Evolutionary conservation across 2,329 filamentous ascomycete genomes (phyloP), one percentile per base, ranked within the genome.

Genomic region (Ilyonectria destructans): DNA sequence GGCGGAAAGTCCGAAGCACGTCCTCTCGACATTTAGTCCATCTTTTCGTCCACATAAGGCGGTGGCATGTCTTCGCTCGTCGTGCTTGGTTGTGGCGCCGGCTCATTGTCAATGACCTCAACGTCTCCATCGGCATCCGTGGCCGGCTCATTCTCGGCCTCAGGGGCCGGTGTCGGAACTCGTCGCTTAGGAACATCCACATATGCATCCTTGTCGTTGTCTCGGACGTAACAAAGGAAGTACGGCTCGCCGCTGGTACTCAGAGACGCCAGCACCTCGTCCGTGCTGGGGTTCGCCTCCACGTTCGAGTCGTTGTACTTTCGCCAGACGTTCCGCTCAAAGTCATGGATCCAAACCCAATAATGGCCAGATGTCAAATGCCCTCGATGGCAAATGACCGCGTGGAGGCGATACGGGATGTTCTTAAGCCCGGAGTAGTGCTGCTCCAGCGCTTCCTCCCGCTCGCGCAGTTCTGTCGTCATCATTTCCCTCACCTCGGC

Each of bases 301-400:
- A 99, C 95, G 17, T 87, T 87, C 61, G 92, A 92, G 77, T 99
- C 96, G 78, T 99, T 99, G 85, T 98, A 99, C 77, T 93, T 94
- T 65, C 95, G 91, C 95, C 96, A 99, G 21, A 95, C 85, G 48
- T 89, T 88, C 54, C 90, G 88, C 71, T 91, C 88, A 80, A 97
- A 97, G 82, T 98, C 96, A 77, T 91, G 93, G 71, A 99, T 97
- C 88, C 95, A 98, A 51, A 98, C 94, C 92, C 94, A 98, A 82
- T 98, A 99, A 80, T 99, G 96, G 0, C 96, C 96, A 52, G 91
- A 91, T 51, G 86, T 88, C 46, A 91, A 87, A 73, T 86, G 85
- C 35, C 93, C 93, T 21, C 92, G 91, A 79, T 99, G 96, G 75
- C 97, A 96, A 77, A 99, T 97, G 35, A 98, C 93, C 0, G 96